Base-by-base conservation (phyloP, 257 asterid species). In the Salvia rosmarinus region DNA sequence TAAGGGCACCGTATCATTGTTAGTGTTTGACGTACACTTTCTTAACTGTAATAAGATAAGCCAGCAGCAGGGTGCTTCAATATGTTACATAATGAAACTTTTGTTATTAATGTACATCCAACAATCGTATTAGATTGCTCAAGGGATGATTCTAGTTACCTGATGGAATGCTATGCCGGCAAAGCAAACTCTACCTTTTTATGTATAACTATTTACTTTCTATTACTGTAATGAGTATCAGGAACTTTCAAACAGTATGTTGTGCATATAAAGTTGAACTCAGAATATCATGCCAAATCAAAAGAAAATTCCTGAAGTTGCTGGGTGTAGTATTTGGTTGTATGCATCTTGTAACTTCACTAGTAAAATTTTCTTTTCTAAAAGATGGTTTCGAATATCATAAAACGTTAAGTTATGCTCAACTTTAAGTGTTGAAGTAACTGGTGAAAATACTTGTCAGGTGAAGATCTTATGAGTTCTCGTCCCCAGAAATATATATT, bases 231-330 rank as follows among this genome's bases (percentile, higher is more conserved):
- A 51, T 11, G 54, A 9, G 49, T 55, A 6, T 58, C 64, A 42
- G 30, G 49, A 57, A 61, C 9, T 32, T 61, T 49, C 64, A 20
- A 21, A 60, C 30, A n/a, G 42, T 9, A 49, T 14, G 19, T 13
- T 32, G 55, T 43, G 28, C 30, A 16, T 43, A 44, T 19, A 42
- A 74, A 9, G 10, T 50, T 63, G 40, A 40, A 49, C 62, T 17
- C 6, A 42, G 58, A 39, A 51, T 37, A 40, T 68, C 46, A 32
- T 62, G 57, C 54, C 44, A 64, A 63, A 50, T 42, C 62, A 57
- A n/a, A 46, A 9, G 28, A 51, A 35, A 57, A 6, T 55, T 16
- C 6, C 4, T 5, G 58, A 68, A 19, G 60, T 64, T 50, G 65
- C 16, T 68, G 0, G 28, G 10, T 34, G 37, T 54, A 46, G 40